Base-by-base conservation (phyloP, 345 rosid genomes). In the Heritiera fomes region DNA sequence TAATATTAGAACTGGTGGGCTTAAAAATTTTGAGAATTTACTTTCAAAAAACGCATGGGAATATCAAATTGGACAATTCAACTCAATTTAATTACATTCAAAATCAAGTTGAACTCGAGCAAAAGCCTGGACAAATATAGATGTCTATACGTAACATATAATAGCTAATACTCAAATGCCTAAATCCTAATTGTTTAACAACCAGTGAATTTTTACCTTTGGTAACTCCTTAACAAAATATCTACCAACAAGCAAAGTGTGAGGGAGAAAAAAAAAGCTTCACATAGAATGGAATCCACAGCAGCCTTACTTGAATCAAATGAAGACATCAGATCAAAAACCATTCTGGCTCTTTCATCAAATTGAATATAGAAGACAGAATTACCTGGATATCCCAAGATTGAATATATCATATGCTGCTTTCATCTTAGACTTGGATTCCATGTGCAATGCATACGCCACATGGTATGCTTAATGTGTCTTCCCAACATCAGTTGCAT, bases 401-500 rank as follows among this genome's bases (percentile, higher is more conserved):
- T 79, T 90, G 76, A 96, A 86, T 59, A 91, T 86, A 71, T 93
- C 97, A 81, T 96, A 90, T 0, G 98, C 93, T 23, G 85, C 85
- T 89, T 88, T 96, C 74, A 86, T 85, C 86, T 94, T 96, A 14
- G 85, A 73, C 85, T 88, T 89, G 77, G 88, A 89, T 79, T 96
- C 99, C 95, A 94, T 82, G 53, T 88, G 92, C 87, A 83, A 83
- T 38, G 91, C 98, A 85, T 93, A 86, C 50, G 91, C 84, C 61
- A 89, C 75, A 80, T 94, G 94, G 80, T 73, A 93, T 5, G 75
- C 70, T 66, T 91, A 78, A 83, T 93, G 98, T 20, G 89, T 82
- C 84, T 87, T 86, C 53, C 97, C 98, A 78, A 95, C 93, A 43
- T 74, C 93, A 84, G 93, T 95, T 2, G 91, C 92, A 62, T 95